Base-by-base conservation (phyloP, 495 filamentous ascomycete species). In the Lentithecium fluviatile region DNA sequence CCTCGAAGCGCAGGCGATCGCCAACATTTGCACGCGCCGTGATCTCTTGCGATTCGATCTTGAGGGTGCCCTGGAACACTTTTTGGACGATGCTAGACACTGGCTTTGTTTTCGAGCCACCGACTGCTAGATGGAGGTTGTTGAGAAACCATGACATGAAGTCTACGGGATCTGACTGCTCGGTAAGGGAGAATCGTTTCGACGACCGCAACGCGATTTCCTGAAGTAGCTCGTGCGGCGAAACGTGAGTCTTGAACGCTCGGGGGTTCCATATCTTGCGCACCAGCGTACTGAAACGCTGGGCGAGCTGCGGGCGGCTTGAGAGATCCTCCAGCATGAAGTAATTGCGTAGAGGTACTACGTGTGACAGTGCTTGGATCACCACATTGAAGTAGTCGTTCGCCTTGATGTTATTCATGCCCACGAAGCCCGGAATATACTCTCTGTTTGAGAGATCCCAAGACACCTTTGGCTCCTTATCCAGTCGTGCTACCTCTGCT, bases 371-470 rank as follows among this genome's bases (percentile, higher is more conserved):
- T 12, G 94, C 85, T 69, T 99, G 95, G n/a, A 94, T 85, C 6
- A 97, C 84, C 6, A 96, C 93, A 70, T 99, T 99, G 65, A 97
- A 80, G 74, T 97, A 99, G 75, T 99, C 94, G 75, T 99, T 99
- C 48, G 90, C 90, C 73, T 99, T 99, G 79, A 99, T 97, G 73
- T 99, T 97, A 78, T 99, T 97, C 87, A 99, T 91, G 60, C 94
- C 94, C 62, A 99, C 91, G 71, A 96, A 99, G 3, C 94, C 86
- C 78, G 71, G 94, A 62, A 86, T 85, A 73, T 97, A 99, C 71
- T 87, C 85, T 69, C 86, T 87, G 36, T 88, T 89, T 17, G 77
- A 76, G 19, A 97, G 78, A 65, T 96, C 91, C 83, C 84, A 91
- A 23, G 86, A 84, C 29, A 80, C 81, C 69, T 84, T 83, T 36